These are phyloP conservation scores for Colletotrichum sp. DNA, from an alignment of 2,329 filamentous ascomycete species.

Conservation along the genomic window DNA sequence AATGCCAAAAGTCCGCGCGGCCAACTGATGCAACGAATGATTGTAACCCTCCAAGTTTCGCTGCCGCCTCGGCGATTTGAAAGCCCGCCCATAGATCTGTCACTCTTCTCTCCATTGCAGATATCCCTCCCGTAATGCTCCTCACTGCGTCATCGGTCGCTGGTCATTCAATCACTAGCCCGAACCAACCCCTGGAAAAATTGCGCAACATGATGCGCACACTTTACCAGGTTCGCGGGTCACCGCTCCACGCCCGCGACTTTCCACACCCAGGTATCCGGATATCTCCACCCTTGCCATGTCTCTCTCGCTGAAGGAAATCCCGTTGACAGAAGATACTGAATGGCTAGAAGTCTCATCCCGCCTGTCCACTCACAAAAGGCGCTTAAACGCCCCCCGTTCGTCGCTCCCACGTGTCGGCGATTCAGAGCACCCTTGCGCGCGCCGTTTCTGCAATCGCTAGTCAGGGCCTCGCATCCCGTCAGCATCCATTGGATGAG, in stretches of 20 bases:
- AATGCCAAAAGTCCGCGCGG: background rate
- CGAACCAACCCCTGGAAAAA: background rate
- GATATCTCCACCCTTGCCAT: background rate
- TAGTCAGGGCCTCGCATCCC: background rate
- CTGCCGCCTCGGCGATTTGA: background rate
- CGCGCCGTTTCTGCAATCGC: background rate
- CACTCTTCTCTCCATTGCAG: rapidly evolving
- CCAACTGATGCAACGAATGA: background rate
- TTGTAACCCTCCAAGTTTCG: background rate
- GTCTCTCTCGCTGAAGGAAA: background rate
- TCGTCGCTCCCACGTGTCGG: background rate
- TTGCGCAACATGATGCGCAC: background rate
- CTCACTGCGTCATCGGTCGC: background rate
- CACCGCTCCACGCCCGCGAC: background rate
- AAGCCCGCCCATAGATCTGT: background rate
- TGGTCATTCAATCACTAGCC: background rate
- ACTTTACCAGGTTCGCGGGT: background rate
- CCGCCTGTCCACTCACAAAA: background rate
- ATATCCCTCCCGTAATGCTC: rapidly evolving
- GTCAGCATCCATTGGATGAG: background rate
- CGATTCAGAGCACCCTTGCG: background rate
- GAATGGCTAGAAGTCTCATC: no score
- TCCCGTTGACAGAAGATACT: background rate
- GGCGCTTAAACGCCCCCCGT: background rate
- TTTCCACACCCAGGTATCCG: background rate